Evolutionary conservation across 2,329 filamentous ascomycete species (phyloP), one percentile per base, ranked within the genome.

Genomic region (Cercospora beticola): DNA sequence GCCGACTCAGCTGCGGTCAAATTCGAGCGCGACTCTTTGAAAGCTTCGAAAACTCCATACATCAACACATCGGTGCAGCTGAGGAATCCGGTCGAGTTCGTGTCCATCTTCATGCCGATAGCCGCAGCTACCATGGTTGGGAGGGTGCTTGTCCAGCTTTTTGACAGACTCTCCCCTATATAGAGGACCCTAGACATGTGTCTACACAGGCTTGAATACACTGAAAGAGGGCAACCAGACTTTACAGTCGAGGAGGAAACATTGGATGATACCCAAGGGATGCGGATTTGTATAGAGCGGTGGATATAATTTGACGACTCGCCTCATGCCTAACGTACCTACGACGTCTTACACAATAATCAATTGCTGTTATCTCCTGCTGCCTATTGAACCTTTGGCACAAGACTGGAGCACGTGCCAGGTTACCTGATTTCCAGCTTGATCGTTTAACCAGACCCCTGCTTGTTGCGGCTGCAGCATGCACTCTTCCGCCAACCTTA

Each of bases 1-100:
- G 85, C 89, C 1, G 90, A 91, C 71, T 82, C 85, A 28, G 71
- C 67, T 18, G 78, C 77, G 10, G 76, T 78, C 3, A 64, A 72
- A 28, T 76, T 78, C 21, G 74, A 77, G 57, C 73, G 72, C n/a
- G 75, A 67, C 23, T 74, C 73, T 28, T 61, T 58, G 46, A 74
- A 78, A 65, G 74, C 70, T 52, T 76, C 73, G 63, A 81, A 81
- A 60, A 80, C 80, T 1, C 79, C 81, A 0, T 81, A 81, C 72
- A 83, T 85, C 67, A 83, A 84, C 68, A 84, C 82, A 0, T 81
- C 83, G 43, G 82, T 85, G 14, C 72, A 78, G 60, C 79, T 82
- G 7, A 75, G 72, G 30, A 78, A 72, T 57, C 76, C 77, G 36
- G 68, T 78, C 1, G 83, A 85, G 73, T 81, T 81, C 62, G 54